These are phyloP conservation scores for Scheffersomyces stipitis DNA, from an alignment of 805 yeast genomes.

Conservation along the genomic window DNA sequence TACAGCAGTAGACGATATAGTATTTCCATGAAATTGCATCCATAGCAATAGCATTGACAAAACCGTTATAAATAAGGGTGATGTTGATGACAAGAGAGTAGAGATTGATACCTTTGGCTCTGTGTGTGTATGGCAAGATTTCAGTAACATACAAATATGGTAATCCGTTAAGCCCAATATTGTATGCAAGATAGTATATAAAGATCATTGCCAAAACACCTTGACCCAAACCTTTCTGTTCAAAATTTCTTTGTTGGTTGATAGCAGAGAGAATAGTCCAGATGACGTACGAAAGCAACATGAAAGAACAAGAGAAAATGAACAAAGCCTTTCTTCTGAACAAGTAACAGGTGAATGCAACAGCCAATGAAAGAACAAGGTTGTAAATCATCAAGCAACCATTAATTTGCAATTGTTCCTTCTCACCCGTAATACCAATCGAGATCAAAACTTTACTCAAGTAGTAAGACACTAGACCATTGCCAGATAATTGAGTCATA, in stretches of 20 bases:
- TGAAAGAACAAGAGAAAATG: conserved; percentile 31
- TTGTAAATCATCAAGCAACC: conserved; percentile 52
- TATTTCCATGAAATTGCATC: conserved; percentile 43
- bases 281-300: conserved; percentile 38
- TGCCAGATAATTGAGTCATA: conserved; percentile 50
- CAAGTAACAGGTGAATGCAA: conserved; percentile 16
- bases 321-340: conserved; percentile 39
- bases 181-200: conserved; percentile 43
- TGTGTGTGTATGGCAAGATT: conserved; percentile 33
- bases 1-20: conserved; percentile 40
- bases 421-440: conserved; percentile 51
- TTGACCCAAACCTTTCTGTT: conserved; percentile 39
- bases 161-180: conserved; percentile 45
- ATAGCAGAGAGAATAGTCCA: conserved; percentile 48
- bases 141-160: conserved; percentile 49
- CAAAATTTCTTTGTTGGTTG: conserved; percentile 41
- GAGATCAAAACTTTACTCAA: conserved; percentile 49
- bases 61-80: conserved; percentile 21
- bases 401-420: conserved; percentile 48
- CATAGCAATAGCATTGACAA: conserved; percentile 33
- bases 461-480: conserved; percentile 53
- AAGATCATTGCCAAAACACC: conserved; percentile 55
- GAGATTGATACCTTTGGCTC: conserved; percentile 43
- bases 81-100: conserved; percentile 20
- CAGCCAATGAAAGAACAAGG: conserved; percentile 28